phyloP scores from a whole-genome alignment of 306 rosid species.

The Abrus precatorius region DNA sequence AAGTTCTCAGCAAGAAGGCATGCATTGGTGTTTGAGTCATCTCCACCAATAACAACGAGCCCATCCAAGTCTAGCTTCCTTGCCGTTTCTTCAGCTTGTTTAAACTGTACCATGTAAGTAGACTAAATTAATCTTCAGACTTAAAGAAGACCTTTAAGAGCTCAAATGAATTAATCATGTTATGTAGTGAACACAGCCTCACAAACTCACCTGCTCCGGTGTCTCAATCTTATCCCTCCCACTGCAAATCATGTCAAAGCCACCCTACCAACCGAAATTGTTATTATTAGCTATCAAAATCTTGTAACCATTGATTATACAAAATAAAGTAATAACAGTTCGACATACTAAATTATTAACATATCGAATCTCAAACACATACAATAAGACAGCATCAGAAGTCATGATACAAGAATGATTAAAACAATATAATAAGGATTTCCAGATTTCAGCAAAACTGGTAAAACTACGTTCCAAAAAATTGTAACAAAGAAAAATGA shows the following conservation, averaged over 20 bases:
- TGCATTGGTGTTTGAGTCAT: slow-evolving; percentile 99
- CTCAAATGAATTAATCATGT: slow-evolving; percentile 10
- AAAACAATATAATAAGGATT: not conserved
- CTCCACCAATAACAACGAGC: slow-evolving; percentile 97
- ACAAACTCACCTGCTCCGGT: slow-evolving; percentile 82
- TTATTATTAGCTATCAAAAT: slow-evolving; percentile 31
- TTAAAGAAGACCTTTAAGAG: slow-evolving; percentile 2
- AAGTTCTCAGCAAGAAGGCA: slow-evolving; percentile 98
- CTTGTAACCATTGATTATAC: not conserved
- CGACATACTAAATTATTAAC: not conserved
- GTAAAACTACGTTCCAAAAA: slow-evolving; percentile 21
- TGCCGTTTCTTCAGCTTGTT: slow-evolving; percentile 94
- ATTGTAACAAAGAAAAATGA: not conserved
- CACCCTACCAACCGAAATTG: slow-evolving; percentile 75
- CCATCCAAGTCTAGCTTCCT: slow-evolving; percentile 95
- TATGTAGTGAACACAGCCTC: slow-evolving; percentile 29
- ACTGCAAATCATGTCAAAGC: slow-evolving; percentile 98
- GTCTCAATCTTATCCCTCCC: slow-evolving; percentile 99
- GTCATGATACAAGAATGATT: not conserved
- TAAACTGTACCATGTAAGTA: slow-evolving; percentile 67
- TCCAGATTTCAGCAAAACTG: not conserved
- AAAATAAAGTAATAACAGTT: not conserved
- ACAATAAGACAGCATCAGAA: slow-evolving; percentile 11
- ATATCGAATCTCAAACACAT: slow-evolving; percentile 7
- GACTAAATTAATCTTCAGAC: slow-evolving; percentile 41